Percentiles rank a stretch among this genome's conserved stretches.
These are phyloP conservation scores for Fusarium beomiforme DNA, from an alignment of 2,329 filamentous ascomycete species.

Conservation along the genomic window DNA sequence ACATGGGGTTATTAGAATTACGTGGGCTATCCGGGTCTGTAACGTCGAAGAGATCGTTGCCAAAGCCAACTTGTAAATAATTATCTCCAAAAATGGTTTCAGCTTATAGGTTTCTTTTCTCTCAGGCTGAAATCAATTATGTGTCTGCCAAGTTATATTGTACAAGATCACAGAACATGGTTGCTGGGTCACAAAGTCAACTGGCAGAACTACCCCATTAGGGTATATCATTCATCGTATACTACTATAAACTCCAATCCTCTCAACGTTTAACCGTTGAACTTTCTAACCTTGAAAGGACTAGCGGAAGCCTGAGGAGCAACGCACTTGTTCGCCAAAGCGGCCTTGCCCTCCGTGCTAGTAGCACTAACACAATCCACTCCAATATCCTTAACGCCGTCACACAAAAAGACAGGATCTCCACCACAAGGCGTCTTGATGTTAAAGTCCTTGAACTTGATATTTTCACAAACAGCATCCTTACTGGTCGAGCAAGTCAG, in stretches of 20 bases:
- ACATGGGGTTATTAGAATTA: too few relatives aligned
- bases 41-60: too few relatives aligned
- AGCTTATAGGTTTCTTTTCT: too few relatives aligned
- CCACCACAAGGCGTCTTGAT: constrained; percentile 36
- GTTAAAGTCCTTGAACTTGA: constrained; percentile 38
- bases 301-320: constrained; percentile 25
- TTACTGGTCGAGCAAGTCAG: constrained; percentile 36
- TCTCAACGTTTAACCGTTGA: not conserved
- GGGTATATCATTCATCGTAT: not conserved
- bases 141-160: too few relatives aligned
- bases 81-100: too few relatives aligned
- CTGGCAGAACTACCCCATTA: not conserved
- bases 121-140: too few relatives aligned
- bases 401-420: constrained; percentile 34
- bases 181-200: too few relatives aligned
- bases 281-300: constrained; percentile 30
- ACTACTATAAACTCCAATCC: not conserved
- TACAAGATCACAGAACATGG: too few relatives aligned
- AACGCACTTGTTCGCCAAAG: constrained; percentile 33
- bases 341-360: constrained; percentile 32
- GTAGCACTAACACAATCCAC: constrained; percentile 32
- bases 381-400: constrained; percentile 37
- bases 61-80: too few relatives aligned
- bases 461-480: constrained; percentile 41
- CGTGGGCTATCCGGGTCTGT: too few relatives aligned